Conservation (phyloP, 768 basidiomycete species). For the Panaeolus cyanescens region DNA sequence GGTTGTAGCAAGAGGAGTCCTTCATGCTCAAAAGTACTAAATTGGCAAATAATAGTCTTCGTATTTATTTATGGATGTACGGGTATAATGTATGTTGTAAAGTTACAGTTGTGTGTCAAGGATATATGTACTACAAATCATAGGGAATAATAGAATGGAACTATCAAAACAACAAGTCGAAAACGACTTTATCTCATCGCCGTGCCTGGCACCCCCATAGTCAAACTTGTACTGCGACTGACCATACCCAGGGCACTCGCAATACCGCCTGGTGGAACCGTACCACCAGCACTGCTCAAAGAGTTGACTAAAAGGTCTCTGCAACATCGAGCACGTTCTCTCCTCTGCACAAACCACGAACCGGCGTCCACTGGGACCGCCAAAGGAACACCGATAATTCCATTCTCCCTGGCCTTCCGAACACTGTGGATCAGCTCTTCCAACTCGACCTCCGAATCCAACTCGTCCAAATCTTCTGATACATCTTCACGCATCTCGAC, state of each 20-base stretch:
- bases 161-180: background rate
- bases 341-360: conserved; percentile 79
- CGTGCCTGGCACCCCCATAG: conserved; percentile 9
- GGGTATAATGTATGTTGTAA: background rate
- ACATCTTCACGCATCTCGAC: conserved; percentile 57
- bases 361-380: conserved; percentile 75
- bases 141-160: background rate
- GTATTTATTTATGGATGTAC: background rate
- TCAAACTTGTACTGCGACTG: conserved; percentile 33
- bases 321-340: conserved; percentile 65
- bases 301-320: conserved; percentile 60
- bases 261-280: conserved; percentile 30
- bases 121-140: background rate
- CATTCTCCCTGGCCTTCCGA: conserved; percentile 53
- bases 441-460: conserved; percentile 86
- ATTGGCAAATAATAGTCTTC: background rate
- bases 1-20: background rate
- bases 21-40: background rate
- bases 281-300: conserved; percentile 41
- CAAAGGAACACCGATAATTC: conserved; percentile 63
- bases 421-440: conserved; percentile 72
- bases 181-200: background rate
- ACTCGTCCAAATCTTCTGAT: conserved; percentile 71
- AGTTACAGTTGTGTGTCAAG: background rate
- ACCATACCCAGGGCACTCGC: conserved; percentile 29